Evolutionary conservation across 2,329 filamentous ascomycete genomes (phyloP), one percentile per base, ranked within the genome.

Genomic region (Exutisphaerella laricina): DNA sequence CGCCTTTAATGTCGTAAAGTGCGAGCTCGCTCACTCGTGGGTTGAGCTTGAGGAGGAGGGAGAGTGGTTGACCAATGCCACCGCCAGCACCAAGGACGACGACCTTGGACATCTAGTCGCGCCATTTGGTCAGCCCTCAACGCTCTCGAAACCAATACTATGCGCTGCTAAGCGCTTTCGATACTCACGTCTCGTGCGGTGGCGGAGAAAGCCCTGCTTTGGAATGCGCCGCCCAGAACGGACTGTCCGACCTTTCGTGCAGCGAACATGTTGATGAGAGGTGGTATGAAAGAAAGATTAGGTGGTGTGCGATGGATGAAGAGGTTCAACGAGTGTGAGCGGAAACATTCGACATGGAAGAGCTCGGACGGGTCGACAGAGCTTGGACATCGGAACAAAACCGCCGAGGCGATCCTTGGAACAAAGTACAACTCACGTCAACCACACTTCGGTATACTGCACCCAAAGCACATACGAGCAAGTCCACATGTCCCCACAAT

Each of bases 41-140:
- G 84, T 96, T 97, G 68, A 96, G 83, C 88, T 98, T 98, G 71
- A 98, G 80, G 66, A 98, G 84, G 58, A 98, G 85, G 47, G 92
- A 98, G 64, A 98, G 78, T 65, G 92, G 92, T 70, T 98, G 92
- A 70, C 92, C 92, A 75, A 98, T 98, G 72, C 92, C 92, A 75
- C 92, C 92, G 65, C 85, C 85, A 59, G 92, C 92, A 77, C 92
- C 92, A 69, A 97, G 86, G 59, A 98, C 88, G 66, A 89, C 82
- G 63, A 98, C 92, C 81, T 97, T 97, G 73, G 89, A 94, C 66
- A 88, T 80, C 92, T 98, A 57, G 13, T 10, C n/a, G 28, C 35
- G 30, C 12, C 18, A 44, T 33, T 20, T 21, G 9, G 18, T 32
- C 20, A 25, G n/a, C 30, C 32, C 30, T 44, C 41, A 42, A 46